Evolutionary conservation across 2,329 filamentous ascomycete genomes (phyloP).

Genomic region (Sclerotiophoma versabilis): DNA sequence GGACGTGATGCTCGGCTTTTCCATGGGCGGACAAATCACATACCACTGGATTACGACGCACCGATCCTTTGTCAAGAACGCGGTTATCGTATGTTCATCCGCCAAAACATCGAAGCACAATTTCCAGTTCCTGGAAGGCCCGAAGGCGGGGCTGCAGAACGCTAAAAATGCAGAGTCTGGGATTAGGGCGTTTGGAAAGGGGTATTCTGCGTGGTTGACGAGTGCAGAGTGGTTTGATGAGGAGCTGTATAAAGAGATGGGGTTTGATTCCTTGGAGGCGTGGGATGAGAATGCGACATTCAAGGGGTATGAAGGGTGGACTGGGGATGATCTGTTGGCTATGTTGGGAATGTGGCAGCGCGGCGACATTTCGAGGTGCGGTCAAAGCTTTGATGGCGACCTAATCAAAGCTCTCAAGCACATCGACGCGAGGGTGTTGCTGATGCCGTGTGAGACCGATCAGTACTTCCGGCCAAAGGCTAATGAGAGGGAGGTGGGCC

Average conservation of each 20-base stretch:
- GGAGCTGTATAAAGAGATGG: conserved; percentile 45
- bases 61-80: conserved; percentile 53
- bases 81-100: conserved; percentile 60
- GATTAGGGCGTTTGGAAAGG: conserved; percentile 48
- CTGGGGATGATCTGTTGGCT: conserved; percentile 49
- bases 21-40: conserved; percentile 63
- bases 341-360: conserved; percentile 53
- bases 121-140: conserved; percentile 63
- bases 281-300: conserved; percentile 37
- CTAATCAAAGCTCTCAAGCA: conserved; percentile 44
- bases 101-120: conserved; percentile 62
- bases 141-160: conserved; percentile 57
- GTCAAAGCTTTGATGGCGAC: conserved; percentile 29
- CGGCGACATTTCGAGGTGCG: conserved; percentile 48
- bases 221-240: conserved; percentile 52
- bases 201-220: conserved; percentile 52
- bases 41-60: conserved; percentile 62
- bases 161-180: conserved; percentile 48
- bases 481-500: conserved; percentile 47
- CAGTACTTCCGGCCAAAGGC: conserved; percentile 53
- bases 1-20: conserved; percentile 62
- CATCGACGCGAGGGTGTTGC: conserved; percentile 47
- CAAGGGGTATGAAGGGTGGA: conserved; percentile 33
- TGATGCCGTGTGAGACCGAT: conserved; percentile 53
- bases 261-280: conserved; percentile 33